A percentile compares a stretch with the other conserved stretches of the same genome.
phyloP scores from a whole-genome alignment of 305 asterid species.

The Andrographis paniculata region DNA sequence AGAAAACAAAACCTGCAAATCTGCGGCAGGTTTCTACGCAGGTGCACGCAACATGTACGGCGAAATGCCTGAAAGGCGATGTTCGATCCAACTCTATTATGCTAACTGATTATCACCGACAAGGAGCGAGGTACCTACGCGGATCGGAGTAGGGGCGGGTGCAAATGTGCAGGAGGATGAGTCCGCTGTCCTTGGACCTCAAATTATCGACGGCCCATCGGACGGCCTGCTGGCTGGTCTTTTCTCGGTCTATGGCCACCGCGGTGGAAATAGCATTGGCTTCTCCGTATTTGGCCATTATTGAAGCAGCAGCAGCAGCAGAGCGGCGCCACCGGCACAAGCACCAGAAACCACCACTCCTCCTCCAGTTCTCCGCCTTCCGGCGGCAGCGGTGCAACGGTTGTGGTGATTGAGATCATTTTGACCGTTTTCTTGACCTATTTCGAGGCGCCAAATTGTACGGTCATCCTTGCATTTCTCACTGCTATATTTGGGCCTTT shows the following conservation, averaged over 20 bases:
- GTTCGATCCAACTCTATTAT: not conserved
- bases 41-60: not conserved
- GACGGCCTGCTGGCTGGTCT: constrained; percentile 72
- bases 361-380: too few relatives aligned
- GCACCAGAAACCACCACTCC: too few relatives aligned
- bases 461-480: too few relatives aligned
- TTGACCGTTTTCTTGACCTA: too few relatives aligned
- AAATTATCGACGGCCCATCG: constrained; percentile 80
- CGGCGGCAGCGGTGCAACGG: too few relatives aligned
- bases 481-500: too few relatives aligned
- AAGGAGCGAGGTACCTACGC: constrained; percentile 32
- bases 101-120: not conserved
- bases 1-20: not conserved
- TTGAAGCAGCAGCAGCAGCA: too few relatives aligned
- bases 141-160: constrained; percentile 15
- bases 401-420: too few relatives aligned
- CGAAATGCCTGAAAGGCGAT: not conserved
- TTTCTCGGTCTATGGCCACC: constrained; percentile 71
- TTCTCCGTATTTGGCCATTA: not conserved
- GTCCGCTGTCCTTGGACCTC: constrained; percentile 25
- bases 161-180: constrained; percentile 59
- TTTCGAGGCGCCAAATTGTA: too few relatives aligned
- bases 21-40: not conserved
- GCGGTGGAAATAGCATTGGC: constrained; percentile 27
- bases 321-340: not conserved